phyloP scores from a whole-genome alignment of 2,329 filamentous ascomycete species.

The Ilyonectria destructans region DNA sequence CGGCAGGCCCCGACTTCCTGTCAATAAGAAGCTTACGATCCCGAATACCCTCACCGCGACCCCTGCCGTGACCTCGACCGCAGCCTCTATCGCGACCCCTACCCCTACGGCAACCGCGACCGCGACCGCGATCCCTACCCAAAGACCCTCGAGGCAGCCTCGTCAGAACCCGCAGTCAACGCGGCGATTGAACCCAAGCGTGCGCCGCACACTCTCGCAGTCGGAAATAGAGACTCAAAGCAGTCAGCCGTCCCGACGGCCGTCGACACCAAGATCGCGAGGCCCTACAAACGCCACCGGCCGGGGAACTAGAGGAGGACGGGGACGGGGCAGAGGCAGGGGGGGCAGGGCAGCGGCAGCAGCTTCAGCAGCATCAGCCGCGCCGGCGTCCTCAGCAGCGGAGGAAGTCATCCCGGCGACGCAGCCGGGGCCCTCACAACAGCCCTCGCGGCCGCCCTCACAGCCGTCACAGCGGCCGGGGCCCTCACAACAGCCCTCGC shows the following conservation, averaged over 20 bases:
- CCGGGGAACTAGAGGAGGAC: neutral
- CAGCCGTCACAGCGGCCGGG: too few species aligned
- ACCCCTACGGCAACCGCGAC: too few species aligned
- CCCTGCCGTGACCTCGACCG: neutral
- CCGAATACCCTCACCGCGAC: neutral
- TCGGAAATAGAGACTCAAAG: neutral
- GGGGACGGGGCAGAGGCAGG: neutral
- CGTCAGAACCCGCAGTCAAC: neutral
- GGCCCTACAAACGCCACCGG: neutral
- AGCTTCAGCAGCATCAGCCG: neutral
- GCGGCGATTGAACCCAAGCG: neutral
- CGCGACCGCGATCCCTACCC: neutral
- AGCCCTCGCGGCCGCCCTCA: too few species aligned
- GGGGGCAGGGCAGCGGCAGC: neutral
- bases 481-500: too few species aligned
- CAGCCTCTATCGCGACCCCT: neutral
- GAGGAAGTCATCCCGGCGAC: too few species aligned
- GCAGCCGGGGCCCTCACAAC: neutral
- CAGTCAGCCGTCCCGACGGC: neutral
- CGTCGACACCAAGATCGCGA: neutral
- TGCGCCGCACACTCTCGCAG: neutral
- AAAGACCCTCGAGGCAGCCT: neutral
- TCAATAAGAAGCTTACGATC: neutral
- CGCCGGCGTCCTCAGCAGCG: neutral
- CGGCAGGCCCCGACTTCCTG: neutral